phyloP scores from a whole-genome alignment of 345 rosid genomes.

The Turnera subulata region DNA sequence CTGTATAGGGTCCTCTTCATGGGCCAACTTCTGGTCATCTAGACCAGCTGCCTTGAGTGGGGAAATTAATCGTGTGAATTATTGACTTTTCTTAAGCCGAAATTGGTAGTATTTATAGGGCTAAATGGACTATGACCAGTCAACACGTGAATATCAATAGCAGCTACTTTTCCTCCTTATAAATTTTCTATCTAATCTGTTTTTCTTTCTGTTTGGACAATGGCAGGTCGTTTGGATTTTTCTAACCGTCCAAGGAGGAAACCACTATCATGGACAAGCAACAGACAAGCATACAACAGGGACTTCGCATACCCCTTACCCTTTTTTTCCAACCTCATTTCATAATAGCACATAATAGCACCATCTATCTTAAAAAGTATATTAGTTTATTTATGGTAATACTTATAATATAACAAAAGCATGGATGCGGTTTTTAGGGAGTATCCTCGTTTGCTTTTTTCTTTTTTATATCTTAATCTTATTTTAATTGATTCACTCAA shows the following conservation, averaged over 20 bases:
- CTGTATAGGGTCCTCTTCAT: too few relatives aligned
- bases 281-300: constrained; percentile 4
- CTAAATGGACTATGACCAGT: neutral
- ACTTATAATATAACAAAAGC: constrained; percentile 14
- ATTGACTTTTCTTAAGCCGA: too few relatives aligned
- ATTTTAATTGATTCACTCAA: too few relatives aligned
- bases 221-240: constrained; percentile 26
- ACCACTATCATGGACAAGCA: constrained; percentile 21
- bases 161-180: neutral
- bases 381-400: neutral
- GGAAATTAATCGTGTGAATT: too few relatives aligned
- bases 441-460: constrained; percentile 45
- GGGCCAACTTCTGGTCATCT: too few relatives aligned
- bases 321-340: neutral
- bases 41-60: too few relatives aligned
- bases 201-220: neutral
- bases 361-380: neutral
- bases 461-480: too few relatives aligned
- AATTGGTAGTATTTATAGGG: too few relatives aligned
- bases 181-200: neutral
- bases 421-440: constrained; percentile 63
- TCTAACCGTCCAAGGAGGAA: constrained; percentile 27
- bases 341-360: neutral
- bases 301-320: constrained; percentile 10
- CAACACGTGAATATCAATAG: neutral